A percentile compares a stretch with the other conserved stretches of the same genome.
Evolutionary conservation across 2,329 filamentous ascomycete genomes (phyloP).

Genomic region (Alternaria atra): DNA sequence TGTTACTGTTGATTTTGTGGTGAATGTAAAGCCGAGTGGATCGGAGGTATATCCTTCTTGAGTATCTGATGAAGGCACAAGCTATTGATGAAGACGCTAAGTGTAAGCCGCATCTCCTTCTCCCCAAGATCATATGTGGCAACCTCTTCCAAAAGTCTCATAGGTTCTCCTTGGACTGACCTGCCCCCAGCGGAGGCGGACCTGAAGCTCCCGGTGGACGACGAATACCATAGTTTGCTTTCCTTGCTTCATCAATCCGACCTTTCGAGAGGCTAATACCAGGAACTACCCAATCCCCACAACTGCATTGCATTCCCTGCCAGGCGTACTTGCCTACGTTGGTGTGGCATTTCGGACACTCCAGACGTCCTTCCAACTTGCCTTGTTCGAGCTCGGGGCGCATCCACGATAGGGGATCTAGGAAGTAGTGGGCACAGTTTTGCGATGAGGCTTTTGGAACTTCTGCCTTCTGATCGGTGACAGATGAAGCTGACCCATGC

Average conservation of each 20-base stretch:
- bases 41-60: not conserved
- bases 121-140: not conserved
- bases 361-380: conserved; percentile 81
- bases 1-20: not conserved
- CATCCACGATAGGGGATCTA: conserved; percentile 97
- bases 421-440: conserved; percentile 83
- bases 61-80: not conserved
- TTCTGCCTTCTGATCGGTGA: conserved; percentile 21
- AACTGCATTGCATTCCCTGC: conserved; percentile 94
- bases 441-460: conserved; percentile 27
- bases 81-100: not conserved
- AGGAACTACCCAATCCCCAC: conserved; percentile 88
- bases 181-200: conserved; percentile 13
- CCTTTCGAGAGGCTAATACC: conserved; percentile 86
- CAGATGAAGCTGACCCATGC: conserved; percentile 60
- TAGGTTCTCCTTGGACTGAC: conserved; percentile 19
- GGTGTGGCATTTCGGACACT: conserved; percentile 84
- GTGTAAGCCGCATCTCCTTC: not conserved
- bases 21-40: not conserved
- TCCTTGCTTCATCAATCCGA: conserved; percentile 75
- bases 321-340: conserved; percentile 94
- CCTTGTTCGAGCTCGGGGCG: conserved; percentile 82
- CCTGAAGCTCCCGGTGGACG: conserved; percentile 41
- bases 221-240: conserved; percentile 42
- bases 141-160: conserved; percentile 1